phyloP scores from a whole-genome alignment of 2,329 filamentous ascomycete species.

The Hypoxylon sp. region DNA sequence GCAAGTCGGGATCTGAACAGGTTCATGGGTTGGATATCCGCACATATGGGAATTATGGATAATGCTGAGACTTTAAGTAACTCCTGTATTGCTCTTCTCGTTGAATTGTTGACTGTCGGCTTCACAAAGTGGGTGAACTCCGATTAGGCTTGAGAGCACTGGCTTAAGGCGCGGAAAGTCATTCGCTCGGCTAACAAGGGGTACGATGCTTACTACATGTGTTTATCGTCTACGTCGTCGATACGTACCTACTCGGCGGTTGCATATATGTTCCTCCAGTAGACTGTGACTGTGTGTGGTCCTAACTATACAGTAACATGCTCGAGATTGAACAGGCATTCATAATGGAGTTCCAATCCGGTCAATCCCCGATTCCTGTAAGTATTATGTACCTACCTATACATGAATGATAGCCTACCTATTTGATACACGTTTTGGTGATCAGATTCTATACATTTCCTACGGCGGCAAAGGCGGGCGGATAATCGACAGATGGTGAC shows the following conservation, averaged over 20 bases:
- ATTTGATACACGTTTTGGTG: conserved; percentile 31
- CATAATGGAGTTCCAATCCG: conserved; percentile 4
- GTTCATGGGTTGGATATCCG: conserved; percentile 24
- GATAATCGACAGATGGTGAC: conserved; percentile 22
- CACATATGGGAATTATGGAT: conserved; percentile 15
- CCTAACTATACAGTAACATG: conserved; percentile 11
- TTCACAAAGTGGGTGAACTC: conserved; percentile 10
- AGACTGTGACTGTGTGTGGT: conserved; percentile 18
- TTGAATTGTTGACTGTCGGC: conserved; percentile 24
- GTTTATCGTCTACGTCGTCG: neutral
- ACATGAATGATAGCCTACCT: conserved; percentile 19
- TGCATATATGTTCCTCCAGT: neutral
- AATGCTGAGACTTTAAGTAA: conserved; percentile 17
- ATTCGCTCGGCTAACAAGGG: neutral
- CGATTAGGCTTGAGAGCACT: conserved; percentile 4
- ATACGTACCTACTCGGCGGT: conserved; percentile 8
- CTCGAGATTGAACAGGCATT: conserved; percentile 19
- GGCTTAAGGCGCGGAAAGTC: neutral
- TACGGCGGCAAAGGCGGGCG: conserved; percentile 36
- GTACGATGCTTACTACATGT: neutral
- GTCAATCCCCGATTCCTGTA: conserved; percentile 13
- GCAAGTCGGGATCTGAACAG: conserved; percentile 32
- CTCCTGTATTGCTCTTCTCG: conserved; percentile 18
- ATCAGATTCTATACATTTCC: conserved; percentile 44
- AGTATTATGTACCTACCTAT: conserved; percentile 8